Base-by-base conservation (phyloP, 495 filamentous ascomycete species). In the Trichoderma orchidacearum region DNA sequence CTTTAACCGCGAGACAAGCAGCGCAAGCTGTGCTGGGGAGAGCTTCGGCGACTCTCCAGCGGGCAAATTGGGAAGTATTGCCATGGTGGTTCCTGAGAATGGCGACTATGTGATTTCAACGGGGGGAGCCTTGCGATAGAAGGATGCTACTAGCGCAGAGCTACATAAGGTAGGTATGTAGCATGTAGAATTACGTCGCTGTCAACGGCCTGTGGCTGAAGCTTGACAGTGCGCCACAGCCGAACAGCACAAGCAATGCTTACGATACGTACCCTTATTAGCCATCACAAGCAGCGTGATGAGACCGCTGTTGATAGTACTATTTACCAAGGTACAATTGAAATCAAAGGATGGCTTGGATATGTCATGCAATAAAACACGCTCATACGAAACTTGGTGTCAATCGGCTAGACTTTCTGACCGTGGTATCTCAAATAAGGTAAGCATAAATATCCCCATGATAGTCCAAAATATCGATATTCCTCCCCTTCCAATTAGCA, bases 1-100 rank as follows among this genome's bases (percentile, higher is more conserved):
- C 65, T 91, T 83, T 5, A 95, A 74, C 2, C 88, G 83, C 55
- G 75, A 71, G 53, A 94, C 79, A n/a, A 92, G 78, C n/a, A 86
- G 79, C 48, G 74, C 78, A 9, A 92, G 78, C 60, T 86, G 84
- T 18, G 85, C 75, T 15, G 77, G 60, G 13, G 29, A 23, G 0
- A 28, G 45, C 3, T 41, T 27, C 41, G 41, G 41, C 41, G 18
- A 13, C 15, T 48, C 41, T 12, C 41, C 41, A 13, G 18, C 41
- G 27, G 41, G 41, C 7, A 48, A n/a, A n/a, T 27, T 48, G 17
- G 18, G 41, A 23, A 48, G 41, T 23, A 48, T 0, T 25, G 41
- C 21, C 41, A 48, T 48, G 21, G 21, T 48, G 8, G 5, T 11
- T n/a, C 18, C 3, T 48, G 41, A 27, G 21, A 13, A 11, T 27